phyloP scores from a whole-genome alignment of 2,329 filamentous ascomycete genomes.

The Orbilia oligospora region DNA sequence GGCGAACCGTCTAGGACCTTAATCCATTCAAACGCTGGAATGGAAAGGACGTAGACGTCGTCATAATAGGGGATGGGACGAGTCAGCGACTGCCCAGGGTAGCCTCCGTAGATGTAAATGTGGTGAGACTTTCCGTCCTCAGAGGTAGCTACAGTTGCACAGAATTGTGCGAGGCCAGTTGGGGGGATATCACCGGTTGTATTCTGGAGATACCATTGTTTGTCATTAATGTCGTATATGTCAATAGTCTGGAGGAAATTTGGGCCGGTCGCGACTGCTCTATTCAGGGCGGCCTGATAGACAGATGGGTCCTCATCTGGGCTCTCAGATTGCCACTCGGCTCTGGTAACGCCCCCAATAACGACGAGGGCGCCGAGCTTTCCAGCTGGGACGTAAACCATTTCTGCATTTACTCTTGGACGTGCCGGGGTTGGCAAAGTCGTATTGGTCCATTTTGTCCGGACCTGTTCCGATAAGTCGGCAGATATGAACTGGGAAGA shows the following conservation, averaged over 20 bases:
- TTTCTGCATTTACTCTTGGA: constrained; percentile 67
- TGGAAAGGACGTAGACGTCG: constrained; percentile 64
- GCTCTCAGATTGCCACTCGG: constrained; percentile 24
- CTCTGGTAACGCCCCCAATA: constrained; percentile 62
- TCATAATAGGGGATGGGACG: constrained; percentile 54
- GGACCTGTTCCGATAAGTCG: constrained; percentile 66
- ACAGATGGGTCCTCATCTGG: not conserved
- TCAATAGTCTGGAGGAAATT: constrained; percentile 62
- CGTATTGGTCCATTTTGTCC: constrained; percentile 66
- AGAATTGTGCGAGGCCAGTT: constrained; percentile 62
- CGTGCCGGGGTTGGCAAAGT: constrained; percentile 65
- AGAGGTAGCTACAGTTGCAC: constrained; percentile 62
- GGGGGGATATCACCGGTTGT: constrained; percentile 58
- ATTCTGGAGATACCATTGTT: constrained; percentile 62
- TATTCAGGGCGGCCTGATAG: constrained; percentile 26
- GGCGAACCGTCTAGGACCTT: constrained; percentile 62
- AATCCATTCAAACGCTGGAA: constrained; percentile 64
- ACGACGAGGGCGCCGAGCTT: constrained; percentile 63
- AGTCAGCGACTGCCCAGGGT: constrained; percentile 55
- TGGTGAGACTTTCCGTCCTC: constrained; percentile 62
- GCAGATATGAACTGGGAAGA: constrained; percentile 67
- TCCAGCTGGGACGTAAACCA: constrained; percentile 67
- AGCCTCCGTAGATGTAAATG: constrained; percentile 64
- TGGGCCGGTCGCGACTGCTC: constrained; percentile 39
- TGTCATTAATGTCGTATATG: constrained; percentile 62